These are phyloP conservation scores for Coemansia sp. DNA, from an alignment of 192 early-diverging fungal species.

Conservation along the genomic window DNA sequence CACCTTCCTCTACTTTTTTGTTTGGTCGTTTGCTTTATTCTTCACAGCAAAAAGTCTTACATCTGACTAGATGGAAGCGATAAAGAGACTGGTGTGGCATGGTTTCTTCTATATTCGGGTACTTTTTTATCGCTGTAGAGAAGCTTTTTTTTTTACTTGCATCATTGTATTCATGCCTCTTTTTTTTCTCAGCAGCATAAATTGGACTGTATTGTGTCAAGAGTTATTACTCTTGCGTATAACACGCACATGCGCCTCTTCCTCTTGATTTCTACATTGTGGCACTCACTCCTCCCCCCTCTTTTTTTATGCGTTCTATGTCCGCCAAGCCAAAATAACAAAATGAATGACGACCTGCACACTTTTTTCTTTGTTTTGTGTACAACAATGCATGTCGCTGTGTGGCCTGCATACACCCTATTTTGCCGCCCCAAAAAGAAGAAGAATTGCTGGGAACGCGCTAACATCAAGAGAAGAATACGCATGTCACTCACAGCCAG, in stretches of 20 bases:
- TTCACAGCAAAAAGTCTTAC: not conserved
- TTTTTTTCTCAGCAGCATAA: slow-evolving; percentile 7
- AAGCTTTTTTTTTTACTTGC: not conserved
- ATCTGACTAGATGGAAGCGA: not conserved
- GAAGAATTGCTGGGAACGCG: not conserved
- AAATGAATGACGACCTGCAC: not conserved
- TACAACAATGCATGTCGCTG: not conserved
- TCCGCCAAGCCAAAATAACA: not conserved
- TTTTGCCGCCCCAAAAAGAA: not conserved
- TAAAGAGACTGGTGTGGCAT: not conserved
- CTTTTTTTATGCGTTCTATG: not conserved
- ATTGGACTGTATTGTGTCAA: slow-evolving; percentile 13
- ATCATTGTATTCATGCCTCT: not conserved
- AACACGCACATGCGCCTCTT: not conserved
- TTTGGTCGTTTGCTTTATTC: not conserved
- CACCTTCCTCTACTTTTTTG: not conserved
- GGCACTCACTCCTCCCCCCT: not conserved
- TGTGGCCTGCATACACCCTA: not conserved
- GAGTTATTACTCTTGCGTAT: slow-evolving; percentile 2
- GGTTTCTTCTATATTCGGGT: not conserved
- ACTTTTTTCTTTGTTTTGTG: not conserved
- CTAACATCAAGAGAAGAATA: not conserved
- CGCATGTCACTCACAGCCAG: not conserved
- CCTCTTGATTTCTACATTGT: slow-evolving; percentile 2
- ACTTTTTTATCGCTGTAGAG: not conserved